Evolutionary conservation across 352 stramenopile genomes (phyloP).

Genomic region (Globisporangium ultimum): DNA sequence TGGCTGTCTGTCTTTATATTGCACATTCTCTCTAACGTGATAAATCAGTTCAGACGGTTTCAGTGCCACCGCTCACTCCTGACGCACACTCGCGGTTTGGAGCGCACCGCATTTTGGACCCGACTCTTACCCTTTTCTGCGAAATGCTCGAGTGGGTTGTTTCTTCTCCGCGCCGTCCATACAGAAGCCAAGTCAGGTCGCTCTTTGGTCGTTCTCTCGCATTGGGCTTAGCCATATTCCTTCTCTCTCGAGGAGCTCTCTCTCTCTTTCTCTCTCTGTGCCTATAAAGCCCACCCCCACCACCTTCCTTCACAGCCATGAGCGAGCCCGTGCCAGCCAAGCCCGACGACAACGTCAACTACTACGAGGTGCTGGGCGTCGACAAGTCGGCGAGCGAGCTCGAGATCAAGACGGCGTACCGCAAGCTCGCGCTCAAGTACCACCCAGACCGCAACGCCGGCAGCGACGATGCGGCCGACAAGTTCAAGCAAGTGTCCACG

Average conservation of each 20-base stretch:
- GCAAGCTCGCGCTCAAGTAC: conserved; percentile 88
- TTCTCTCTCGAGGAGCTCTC: neutral
- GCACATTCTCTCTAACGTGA: too few species aligned
- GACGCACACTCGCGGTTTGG: conserved; percentile 1
- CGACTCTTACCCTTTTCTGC: neutral
- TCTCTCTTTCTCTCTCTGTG: neutral
- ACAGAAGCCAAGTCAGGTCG: neutral
- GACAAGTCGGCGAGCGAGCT: conserved; percentile 84
- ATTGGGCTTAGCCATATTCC: neutral
- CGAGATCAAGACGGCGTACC: conserved; percentile 89
- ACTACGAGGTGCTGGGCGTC: conserved; percentile 88
- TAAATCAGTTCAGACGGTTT: neutral
- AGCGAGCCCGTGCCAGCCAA: conserved; percentile 41
- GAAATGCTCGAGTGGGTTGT: neutral
- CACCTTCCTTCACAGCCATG: neutral
- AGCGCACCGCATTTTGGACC: neutral
- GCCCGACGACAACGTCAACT: conserved; percentile 64
- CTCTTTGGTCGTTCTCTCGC: neutral
- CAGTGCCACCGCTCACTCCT: neutral
- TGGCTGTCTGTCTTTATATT: too few species aligned
- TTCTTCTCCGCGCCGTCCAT: neutral
- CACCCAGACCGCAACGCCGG: conserved; percentile 87
- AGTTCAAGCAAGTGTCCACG: conserved; percentile 84
- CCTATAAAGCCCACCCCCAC: neutral
- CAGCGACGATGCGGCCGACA: conserved; percentile 68